A percentile compares a stretch with the other conserved stretches of the same genome.
Evolutionary conservation across 1,139 yeast genomes (phyloP).

Genomic region (Lodderomyces jiufengensis): DNA sequence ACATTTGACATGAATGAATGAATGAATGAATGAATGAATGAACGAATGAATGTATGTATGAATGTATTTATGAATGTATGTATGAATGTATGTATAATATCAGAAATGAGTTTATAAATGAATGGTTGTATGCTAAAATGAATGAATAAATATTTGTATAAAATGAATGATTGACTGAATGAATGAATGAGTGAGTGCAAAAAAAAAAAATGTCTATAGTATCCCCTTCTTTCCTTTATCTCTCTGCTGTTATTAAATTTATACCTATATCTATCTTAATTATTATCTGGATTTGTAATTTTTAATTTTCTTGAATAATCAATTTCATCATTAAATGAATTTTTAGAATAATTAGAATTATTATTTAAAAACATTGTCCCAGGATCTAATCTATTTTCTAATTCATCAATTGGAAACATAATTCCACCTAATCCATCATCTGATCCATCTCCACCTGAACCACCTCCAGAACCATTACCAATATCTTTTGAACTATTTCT

Average conservation of each 20-base stretch:
- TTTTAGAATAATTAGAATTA: slow-evolving; percentile 56
- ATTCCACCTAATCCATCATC: slow-evolving; percentile 5
- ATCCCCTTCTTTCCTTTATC: too few species aligned
- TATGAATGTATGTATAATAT: neutral
- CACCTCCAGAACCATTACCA: slow-evolving; percentile 1
- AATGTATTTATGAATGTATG: neutral
- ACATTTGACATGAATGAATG: too few species aligned
- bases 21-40: neutral
- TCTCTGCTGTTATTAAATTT: too few species aligned
- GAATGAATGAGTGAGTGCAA: slow-evolving; percentile 6
- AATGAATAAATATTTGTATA: too few species aligned
- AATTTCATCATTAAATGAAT: slow-evolving; percentile 67
- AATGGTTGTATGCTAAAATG: too few species aligned
- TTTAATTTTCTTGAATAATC: slow-evolving; percentile 71
- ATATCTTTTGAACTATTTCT: slow-evolving; percentile 9
- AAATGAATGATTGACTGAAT: neutral
- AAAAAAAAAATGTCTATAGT: too few species aligned
- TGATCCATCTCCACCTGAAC: slow-evolving; percentile 4
- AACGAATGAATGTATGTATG: slow-evolving; percentile 1
- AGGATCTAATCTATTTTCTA: slow-evolving; percentile 71
- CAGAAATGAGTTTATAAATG: too few species aligned
- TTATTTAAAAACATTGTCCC: slow-evolving; percentile 56
- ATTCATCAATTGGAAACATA: slow-evolving; percentile 47
- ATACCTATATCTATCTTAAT: too few species aligned
- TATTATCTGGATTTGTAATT: slow-evolving; percentile 58